These are phyloP conservation scores for Pinus albicaulis DNA, from an alignment of 75 land plant species.

Conservation along the genomic window DNA sequence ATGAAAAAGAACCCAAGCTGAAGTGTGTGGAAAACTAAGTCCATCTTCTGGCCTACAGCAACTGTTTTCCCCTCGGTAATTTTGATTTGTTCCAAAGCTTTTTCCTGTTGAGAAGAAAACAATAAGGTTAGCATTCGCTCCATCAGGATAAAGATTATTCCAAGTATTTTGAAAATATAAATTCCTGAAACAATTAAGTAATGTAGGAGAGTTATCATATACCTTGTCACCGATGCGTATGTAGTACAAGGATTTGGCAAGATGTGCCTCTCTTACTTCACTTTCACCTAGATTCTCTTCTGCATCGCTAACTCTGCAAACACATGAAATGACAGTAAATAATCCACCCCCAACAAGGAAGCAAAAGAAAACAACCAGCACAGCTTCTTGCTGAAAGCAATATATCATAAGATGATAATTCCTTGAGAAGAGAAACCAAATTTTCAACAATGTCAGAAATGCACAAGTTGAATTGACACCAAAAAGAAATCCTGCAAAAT, in stretches of 20 bases:
- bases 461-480: background rate
- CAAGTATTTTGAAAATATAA: background rate
- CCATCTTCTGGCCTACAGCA: conserved; percentile 99
- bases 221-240: conserved; percentile 92
- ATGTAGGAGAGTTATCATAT: background rate
- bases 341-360: background rate
- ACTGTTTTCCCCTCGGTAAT: conserved; percentile 92
- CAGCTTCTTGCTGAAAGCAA: too few relatives aligned
- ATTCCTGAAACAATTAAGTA: background rate
- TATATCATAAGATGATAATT: too few relatives aligned
- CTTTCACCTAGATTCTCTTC: conserved; percentile 98
- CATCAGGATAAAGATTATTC: background rate
- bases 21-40: conserved; percentile 87
- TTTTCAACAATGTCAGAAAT: background rate
- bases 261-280: conserved; percentile 96
- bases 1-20: conserved; percentile 86
- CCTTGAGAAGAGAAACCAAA: too few relatives aligned
- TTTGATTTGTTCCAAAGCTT: conserved; percentile 91
- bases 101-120: conserved; percentile 48
- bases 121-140: background rate
- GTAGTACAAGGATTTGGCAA: conserved; percentile 81
- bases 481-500: background rate
- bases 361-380: background rate
- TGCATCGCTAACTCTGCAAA: conserved; percentile 84
- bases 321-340: background rate